Conservation (phyloP, 1,139 yeast species). For the Pichia sp. region DNA sequence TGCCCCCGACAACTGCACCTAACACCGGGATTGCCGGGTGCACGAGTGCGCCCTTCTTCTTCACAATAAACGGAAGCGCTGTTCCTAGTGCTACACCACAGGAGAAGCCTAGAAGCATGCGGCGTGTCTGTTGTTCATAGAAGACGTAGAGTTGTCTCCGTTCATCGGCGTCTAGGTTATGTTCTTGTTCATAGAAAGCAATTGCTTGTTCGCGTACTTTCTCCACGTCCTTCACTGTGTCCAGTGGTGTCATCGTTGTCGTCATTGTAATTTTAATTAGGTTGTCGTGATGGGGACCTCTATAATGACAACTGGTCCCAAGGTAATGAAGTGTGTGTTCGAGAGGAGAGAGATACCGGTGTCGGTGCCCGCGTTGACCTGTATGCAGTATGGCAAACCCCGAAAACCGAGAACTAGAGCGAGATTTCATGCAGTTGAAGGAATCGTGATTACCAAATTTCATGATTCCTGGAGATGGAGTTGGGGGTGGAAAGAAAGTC, state of each 20-base stretch:
- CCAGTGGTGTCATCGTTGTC: slow-evolving; percentile 7
- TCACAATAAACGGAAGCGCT: slow-evolving; percentile 20
- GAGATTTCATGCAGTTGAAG: too few relatives aligned
- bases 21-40: slow-evolving; percentile 19
- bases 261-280: too few relatives aligned
- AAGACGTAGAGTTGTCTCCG: slow-evolving; percentile 18
- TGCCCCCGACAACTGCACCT: slow-evolving; percentile 20
- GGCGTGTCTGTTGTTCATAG: slow-evolving; percentile 16
- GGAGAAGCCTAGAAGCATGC: slow-evolving; percentile 18
- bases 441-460: too few relatives aligned
- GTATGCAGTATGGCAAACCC: too few relatives aligned
- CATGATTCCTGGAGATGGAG: too few relatives aligned
- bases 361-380: too few relatives aligned
- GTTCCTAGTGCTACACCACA: slow-evolving; percentile 22
- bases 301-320: too few relatives aligned
- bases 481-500: too few relatives aligned
- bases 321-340: too few relatives aligned
- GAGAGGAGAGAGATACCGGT: too few relatives aligned
- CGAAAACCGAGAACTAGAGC: too few relatives aligned
- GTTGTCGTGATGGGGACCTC: too few relatives aligned
- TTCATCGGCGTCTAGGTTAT: slow-evolving; percentile 16
- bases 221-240: slow-evolving; percentile 5
- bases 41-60: slow-evolving; percentile 18
- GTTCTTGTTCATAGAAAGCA: slow-evolving; percentile 23
- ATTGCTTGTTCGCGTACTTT: slow-evolving; percentile 19